Evolutionary conservation across 441 rosid genomes (phyloP).

Genomic region (Croton laevigatus): DNA sequence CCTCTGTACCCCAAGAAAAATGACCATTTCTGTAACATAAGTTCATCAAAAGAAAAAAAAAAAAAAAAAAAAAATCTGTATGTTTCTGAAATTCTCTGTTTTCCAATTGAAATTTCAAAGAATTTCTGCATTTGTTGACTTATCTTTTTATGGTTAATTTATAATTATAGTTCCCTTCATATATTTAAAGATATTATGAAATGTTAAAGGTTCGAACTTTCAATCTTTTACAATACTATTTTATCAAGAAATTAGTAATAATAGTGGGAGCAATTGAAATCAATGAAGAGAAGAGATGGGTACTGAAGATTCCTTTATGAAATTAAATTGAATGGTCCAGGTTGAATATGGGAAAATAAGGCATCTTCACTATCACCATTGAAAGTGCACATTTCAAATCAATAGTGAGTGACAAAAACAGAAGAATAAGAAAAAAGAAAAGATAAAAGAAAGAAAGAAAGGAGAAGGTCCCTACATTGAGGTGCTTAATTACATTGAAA

Average conservation of each 20-base stretch:
- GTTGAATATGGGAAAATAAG: not conserved
- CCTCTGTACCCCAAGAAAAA: not conserved
- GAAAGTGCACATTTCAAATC: conserved; percentile 25
- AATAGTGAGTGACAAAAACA: conserved; percentile 3
- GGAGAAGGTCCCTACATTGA: not conserved
- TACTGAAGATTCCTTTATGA: not conserved
- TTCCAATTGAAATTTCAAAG: conserved; percentile 23
- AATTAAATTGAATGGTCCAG: not conserved
- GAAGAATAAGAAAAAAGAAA: not conserved
- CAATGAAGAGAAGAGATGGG: not conserved
- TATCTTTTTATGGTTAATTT: not conserved
- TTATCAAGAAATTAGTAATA: not conserved
- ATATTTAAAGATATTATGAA: too few species aligned
- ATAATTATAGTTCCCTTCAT: too few species aligned
- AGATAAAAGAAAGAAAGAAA: too few species aligned
- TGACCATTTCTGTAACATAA: conserved; percentile 19
- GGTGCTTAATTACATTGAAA: not conserved
- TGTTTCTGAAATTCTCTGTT: not conserved
- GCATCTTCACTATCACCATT: conserved; percentile 18
- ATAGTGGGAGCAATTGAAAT: conserved; percentile 3
- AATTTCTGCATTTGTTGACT: not conserved
- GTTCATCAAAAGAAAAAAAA: not conserved
- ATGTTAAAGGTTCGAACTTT: too few species aligned
- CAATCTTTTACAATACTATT: too few species aligned
- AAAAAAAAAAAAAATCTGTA: not conserved